Evolutionary conservation across 2,329 filamentous ascomycete genomes (phyloP).

Genomic region (Hymenoscyphus repandus): DNA sequence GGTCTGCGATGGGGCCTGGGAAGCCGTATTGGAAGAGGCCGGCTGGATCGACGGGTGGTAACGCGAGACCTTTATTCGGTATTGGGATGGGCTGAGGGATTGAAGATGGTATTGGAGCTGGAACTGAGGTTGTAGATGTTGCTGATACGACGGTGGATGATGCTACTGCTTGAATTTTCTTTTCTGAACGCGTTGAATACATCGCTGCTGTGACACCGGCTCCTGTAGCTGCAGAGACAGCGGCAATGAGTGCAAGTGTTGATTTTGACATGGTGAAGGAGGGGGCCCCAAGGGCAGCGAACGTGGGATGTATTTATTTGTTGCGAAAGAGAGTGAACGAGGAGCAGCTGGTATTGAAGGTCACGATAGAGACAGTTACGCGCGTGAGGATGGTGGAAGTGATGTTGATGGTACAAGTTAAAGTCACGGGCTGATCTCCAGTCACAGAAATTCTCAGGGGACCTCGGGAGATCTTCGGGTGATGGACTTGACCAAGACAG

Average conservation of each 20-base stretch:
- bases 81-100: slow-evolving; percentile 24
- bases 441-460: background rate
- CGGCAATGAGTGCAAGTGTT: slow-evolving; percentile 70
- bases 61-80: slow-evolving; percentile 15
- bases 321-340: background rate
- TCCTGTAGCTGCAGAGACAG: slow-evolving; percentile 69
- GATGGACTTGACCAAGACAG: too few relatives aligned
- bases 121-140: slow-evolving; percentile 26
- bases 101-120: slow-evolving; percentile 24
- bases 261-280: slow-evolving; percentile 66
- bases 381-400: slow-evolving; percentile 17
- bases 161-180: slow-evolving; percentile 34
- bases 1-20: slow-evolving; percentile 81
- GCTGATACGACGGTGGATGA: slow-evolving; percentile 21
- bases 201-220: slow-evolving; percentile 67
- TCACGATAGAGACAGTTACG: slow-evolving; percentile 21
- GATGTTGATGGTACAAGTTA: slow-evolving; percentile 17
- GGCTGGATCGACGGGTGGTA: slow-evolving; percentile 61
- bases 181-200: slow-evolving; percentile 51
- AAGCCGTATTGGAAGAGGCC: slow-evolving; percentile 85
- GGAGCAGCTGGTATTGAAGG: slow-evolving; percentile 13
- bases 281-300: background rate
- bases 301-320: slow-evolving; percentile 17
- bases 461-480: background rate
- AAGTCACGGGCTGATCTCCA: slow-evolving; percentile 15